phyloP scores from a whole-genome alignment of 148 eudicot species.

The Chenopodium album region DNA sequence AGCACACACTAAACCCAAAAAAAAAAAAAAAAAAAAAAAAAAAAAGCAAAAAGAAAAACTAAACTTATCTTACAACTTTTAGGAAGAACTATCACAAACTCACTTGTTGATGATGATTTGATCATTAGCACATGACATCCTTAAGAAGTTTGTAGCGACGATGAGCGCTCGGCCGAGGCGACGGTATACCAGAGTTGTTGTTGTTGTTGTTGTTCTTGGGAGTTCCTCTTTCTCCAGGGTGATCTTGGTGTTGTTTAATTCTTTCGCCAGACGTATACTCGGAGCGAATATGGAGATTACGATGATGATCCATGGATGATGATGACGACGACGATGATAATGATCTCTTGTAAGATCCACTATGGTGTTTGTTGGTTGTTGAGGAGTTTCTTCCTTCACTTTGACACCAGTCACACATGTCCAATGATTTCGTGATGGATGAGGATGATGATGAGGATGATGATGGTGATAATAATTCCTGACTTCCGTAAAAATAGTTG shows the following conservation, averaged over 20 bases:
- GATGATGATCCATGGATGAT: conserved; percentile 14
- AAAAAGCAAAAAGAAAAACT: not conserved
- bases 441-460: conserved; percentile 8
- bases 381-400: conserved; percentile 28
- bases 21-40: conserved; percentile 3
- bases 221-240: not conserved
- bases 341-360: conserved; percentile 14
- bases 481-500: conserved; percentile 26
- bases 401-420: conserved; percentile 36
- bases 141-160: conserved; percentile 50
- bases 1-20: not conserved
- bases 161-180: conserved; percentile 31
- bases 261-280: conserved; percentile 19
- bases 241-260: conserved; percentile 15
- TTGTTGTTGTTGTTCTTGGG: conserved; percentile 15
- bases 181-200: conserved; percentile 28
- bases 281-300: conserved; percentile 3
- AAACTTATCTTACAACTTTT: not conserved
- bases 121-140: conserved; percentile 47
- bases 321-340: conserved; percentile 17
- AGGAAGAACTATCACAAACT: conserved; percentile 1
- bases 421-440: not conserved
- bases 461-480: conserved; percentile 15
- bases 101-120: not conserved
- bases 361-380: not conserved